Evolutionary conservation across 371 early-diverging fungal species (phyloP), one percentile per base, ranked within the genome.

Genomic region (Circinella minor): DNA sequence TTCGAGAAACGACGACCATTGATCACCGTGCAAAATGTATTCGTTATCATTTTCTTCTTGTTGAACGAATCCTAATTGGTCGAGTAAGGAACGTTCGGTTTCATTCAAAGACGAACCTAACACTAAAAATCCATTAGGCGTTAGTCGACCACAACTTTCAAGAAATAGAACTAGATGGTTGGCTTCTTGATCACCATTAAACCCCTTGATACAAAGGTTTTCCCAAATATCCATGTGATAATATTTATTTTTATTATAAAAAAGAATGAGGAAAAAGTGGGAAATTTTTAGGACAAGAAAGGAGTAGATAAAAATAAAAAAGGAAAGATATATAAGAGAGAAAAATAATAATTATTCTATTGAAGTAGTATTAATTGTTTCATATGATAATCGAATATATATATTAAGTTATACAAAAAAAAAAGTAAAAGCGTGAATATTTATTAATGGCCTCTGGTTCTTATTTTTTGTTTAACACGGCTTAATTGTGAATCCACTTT

Each of bases 401-500:
- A 27, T 27, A 27, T 27, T 27, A 27, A 43, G 43, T 43, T 43
- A 43, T 43, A 43, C 6, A 43, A 43, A 43, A 6, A 39, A 39
- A 43, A 43, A 43, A 11, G 11, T 43, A 6, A 43, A 11, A 43
- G 43, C 3, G 6, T 43, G 1, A 3, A 43, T 9, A 43, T 43
- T 43, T 43, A 27, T 43, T 43, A 43, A 9, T 6, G 43, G 3
- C 51, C 17, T 51, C 51, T 51, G 51, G 15, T 51, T 55, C 61
- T 64, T 20, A 79, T 77, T 47, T 74, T 75, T 65, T 79, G 76
- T 39, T 79, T 79, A 20, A 87, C 36, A 76, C 72, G 84, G 74
- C 85, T 81, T 51, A 88, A 74, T 57, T 82, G 79, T 14, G 80
- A 72, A 76, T 85, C 88, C 1, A 85, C 82, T 55, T 84, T 74